phyloP scores from a whole-genome alignment of 441 rosid genomes.

The Gossypium gossypioides region DNA sequence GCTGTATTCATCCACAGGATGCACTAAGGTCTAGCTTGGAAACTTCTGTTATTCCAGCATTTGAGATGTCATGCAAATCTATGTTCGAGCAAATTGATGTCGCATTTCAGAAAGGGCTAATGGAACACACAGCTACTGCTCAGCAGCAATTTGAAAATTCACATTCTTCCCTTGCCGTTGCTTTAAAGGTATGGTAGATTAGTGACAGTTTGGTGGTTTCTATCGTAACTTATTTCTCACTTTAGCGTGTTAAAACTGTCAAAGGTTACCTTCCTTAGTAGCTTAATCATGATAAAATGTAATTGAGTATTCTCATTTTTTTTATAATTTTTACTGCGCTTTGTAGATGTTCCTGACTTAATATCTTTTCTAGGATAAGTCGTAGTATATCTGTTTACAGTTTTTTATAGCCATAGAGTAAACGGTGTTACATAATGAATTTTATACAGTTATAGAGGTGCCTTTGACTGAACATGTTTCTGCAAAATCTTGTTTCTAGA shows the following conservation, averaged over 20 bases:
- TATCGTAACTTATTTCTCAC: neutral
- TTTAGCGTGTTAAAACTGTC: slow-evolving; percentile 1
- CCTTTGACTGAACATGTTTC: neutral
- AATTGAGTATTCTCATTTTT: neutral
- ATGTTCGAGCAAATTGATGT: slow-evolving; percentile 70
- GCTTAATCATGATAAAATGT: neutral
- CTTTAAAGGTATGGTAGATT: slow-evolving; percentile 41
- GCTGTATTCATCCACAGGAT: slow-evolving; percentile 37
- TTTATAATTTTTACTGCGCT: neutral
- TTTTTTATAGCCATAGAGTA: neutral
- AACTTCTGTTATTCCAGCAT: slow-evolving; percentile 63
- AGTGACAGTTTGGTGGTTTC: neutral
- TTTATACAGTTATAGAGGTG: neutral
- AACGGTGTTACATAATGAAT: neutral
- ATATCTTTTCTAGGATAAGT: neutral
- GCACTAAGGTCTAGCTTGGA: slow-evolving; percentile 56
- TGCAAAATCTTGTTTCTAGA: neutral
- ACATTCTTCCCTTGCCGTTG: slow-evolving; percentile 47
- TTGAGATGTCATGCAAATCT: slow-evolving; percentile 70
- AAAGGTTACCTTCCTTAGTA: neutral
- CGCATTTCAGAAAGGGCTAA: slow-evolving; percentile 52
- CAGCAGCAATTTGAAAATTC: slow-evolving; percentile 57
- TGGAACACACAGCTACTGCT: slow-evolving; percentile 37
- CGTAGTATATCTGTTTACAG: neutral
- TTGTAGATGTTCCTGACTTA: neutral